A percentile compares a stretch with the other conserved stretches of the same genome.
These are phyloP conservation scores for Candida rishiriensis DNA, from an alignment of 805 yeast species.

Conservation along the genomic window DNA sequence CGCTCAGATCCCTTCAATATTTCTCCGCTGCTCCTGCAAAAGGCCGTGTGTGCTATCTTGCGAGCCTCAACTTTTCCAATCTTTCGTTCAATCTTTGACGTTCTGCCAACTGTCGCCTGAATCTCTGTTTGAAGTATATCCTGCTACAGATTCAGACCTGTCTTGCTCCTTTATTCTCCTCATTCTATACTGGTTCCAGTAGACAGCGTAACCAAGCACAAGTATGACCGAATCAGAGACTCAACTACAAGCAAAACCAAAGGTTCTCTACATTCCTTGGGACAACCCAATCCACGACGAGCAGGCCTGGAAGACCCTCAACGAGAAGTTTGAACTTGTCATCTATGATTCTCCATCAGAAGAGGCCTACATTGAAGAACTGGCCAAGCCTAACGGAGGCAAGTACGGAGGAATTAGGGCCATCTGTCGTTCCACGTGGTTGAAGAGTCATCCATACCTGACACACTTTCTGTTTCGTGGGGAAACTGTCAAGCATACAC, in stretches of 20 bases:
- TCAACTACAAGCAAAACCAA: conserved; percentile 18
- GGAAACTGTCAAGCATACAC: conserved; percentile 30
- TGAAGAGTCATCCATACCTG: conserved; percentile 35
- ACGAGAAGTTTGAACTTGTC: conserved; percentile 34
- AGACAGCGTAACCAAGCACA: too few species aligned
- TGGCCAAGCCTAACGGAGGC: conserved; percentile 34
- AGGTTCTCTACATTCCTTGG: conserved; percentile 36
- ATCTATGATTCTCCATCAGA: conserved; percentile 30
- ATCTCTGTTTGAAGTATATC: too few species aligned
- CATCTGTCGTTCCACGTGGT: conserved; percentile 35
- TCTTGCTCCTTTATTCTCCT: too few species aligned
- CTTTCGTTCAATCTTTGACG: too few species aligned
- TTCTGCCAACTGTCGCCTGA: too few species aligned
- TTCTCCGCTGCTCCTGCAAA: too few species aligned
- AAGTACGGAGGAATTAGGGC: conserved; percentile 33
- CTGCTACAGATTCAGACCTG: too few species aligned
- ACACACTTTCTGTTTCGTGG: conserved; percentile 32
- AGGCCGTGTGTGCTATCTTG: too few species aligned
- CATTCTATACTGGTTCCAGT: too few species aligned
- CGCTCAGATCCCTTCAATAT: too few species aligned
- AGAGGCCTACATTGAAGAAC: conserved; percentile 33
- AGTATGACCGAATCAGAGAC: not conserved
- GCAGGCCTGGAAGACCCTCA: conserved; percentile 32
- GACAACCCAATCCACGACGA: conserved; percentile 34
- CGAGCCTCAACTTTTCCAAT: too few species aligned